Base-by-base conservation (phyloP, 2,329 filamentous ascomycete species). In the Xylogone sp. region DNA sequence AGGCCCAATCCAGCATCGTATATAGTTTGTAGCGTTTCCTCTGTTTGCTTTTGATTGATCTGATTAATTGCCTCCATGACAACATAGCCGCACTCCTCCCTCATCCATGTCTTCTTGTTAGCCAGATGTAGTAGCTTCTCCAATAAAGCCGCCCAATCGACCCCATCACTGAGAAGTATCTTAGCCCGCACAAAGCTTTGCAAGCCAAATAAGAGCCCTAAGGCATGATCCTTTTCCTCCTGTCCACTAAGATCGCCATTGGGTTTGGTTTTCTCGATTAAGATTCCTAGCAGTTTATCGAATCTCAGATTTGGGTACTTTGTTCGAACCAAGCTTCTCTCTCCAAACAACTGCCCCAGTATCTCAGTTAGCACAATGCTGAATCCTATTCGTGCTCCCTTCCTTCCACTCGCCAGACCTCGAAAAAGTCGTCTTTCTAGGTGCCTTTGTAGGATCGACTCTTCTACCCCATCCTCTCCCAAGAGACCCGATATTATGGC, bases 361-460 rank as follows among this genome's bases (percentile, higher is more conserved):
- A 95, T 73, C 69, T 97, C 92, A 0, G 91, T 87, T 59, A 97
- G 73, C 0, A 93, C 93, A 50, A 97, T 78, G 49, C 90, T 96
- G 68, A 96, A 97, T 3, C 94, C 94, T 47, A 94, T 74, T 21
- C 94, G 81, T 18, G 93, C 90, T 12, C 89, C 90, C 72, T 96
- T 96, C 52, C 90, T 85, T 50, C 90, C 87, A 67, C 91, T 97
- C 55, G 92, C 91, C 18, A 97, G 82, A 42, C 94, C 94, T 50
- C 89, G 84, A 67, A 97, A 90, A 34, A 99, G 75, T 21, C 87
- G 79, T 64, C 81, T 81, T 56, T 83, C 79, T 24, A 86, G 70
- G 59, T 86, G 83, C 53, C 81, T 72, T 58, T 76, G 68, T 13
- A 86, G 70, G 2, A 81, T 76, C 1, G 71, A 60, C 63, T 85